These are phyloP conservation scores for Balansia obtecta DNA, from an alignment of 2,329 filamentous ascomycete genomes.

Conservation along the genomic window DNA sequence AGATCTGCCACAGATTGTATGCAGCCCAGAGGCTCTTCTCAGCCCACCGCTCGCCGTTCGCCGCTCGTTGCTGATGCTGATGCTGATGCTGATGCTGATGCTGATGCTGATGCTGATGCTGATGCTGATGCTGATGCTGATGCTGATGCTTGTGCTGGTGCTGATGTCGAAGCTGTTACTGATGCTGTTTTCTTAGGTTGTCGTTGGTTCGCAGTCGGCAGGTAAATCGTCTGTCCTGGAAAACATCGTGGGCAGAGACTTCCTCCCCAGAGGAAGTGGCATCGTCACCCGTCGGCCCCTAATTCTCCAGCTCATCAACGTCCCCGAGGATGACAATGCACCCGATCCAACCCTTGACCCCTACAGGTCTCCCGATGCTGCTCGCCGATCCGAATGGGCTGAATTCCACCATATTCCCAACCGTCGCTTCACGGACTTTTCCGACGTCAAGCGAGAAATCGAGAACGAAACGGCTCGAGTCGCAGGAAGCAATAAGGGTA, in stretches of 20 bases:
- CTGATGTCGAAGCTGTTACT: no score
- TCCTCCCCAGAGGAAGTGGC: conserved; percentile 88
- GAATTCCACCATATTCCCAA: conserved; percentile 95
- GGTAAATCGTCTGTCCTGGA: conserved; percentile 98
- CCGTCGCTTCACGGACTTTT: conserved; percentile 81
- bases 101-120: no score
- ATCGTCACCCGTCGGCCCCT: conserved; percentile 91
- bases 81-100: no score
- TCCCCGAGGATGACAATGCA: conserved; percentile 62
- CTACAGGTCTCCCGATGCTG: conserved; percentile 66
- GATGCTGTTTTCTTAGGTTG: conserved; percentile 49
- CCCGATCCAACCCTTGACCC: conserved; percentile 54
- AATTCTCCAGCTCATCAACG: conserved; percentile 96
- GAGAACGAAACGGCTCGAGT: conserved; percentile 94
- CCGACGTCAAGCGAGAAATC: conserved; percentile 88
- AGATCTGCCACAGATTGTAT: conserved; percentile 94
- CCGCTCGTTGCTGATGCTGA: background rate
- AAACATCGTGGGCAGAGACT: conserved; percentile 97
- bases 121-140: no score
- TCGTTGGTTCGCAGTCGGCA: conserved; percentile 95
- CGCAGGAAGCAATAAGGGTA: conserved; percentile 89
- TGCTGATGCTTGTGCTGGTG: no score
- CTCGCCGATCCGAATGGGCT: conserved; percentile 62
- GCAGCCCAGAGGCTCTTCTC: conserved; percentile 19
- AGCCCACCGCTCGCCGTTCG: conserved; percentile 5